Conservation (phyloP, 768 basidiomycete species). For the Tremella fuciformis region DNA sequence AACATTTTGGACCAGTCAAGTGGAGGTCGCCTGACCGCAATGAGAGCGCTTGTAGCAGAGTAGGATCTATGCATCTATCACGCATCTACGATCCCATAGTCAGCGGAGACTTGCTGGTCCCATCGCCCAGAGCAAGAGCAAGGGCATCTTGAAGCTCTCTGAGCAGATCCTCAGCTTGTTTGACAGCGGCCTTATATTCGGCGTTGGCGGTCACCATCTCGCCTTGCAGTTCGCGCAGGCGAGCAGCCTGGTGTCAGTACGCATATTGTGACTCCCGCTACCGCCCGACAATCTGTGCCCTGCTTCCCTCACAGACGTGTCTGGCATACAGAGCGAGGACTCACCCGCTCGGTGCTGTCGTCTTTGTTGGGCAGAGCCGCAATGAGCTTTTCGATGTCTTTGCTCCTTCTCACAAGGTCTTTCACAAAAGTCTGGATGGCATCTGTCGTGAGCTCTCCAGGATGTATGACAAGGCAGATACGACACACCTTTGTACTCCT, state of each 20-base stretch:
- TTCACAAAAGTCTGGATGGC: constrained; percentile 39
- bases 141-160: constrained; percentile 22
- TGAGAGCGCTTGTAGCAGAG: no score
- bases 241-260: constrained; percentile 18
- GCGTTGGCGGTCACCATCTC: constrained; percentile 38
- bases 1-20: no score
- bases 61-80: no score
- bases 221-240: constrained; percentile 33
- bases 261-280: neutral
- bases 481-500: constrained; percentile 37
- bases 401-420: constrained; percentile 38
- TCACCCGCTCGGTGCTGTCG: constrained; percentile 29
- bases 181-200: constrained; percentile 37
- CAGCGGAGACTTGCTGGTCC: neutral
- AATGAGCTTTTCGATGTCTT: constrained; percentile 40
- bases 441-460: constrained; percentile 13
- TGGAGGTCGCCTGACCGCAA: no score
- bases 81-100: no score
- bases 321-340: constrained; percentile 5
- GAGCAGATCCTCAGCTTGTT: constrained; percentile 27
- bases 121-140: constrained; percentile 18
- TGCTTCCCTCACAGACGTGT: neutral
- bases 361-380: constrained; percentile 40
- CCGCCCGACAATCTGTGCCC: neutral
- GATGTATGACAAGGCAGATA: neutral